Conservation (phyloP, 2,329 filamentous ascomycete genomes). For the Diplodia intermedia region DNA sequence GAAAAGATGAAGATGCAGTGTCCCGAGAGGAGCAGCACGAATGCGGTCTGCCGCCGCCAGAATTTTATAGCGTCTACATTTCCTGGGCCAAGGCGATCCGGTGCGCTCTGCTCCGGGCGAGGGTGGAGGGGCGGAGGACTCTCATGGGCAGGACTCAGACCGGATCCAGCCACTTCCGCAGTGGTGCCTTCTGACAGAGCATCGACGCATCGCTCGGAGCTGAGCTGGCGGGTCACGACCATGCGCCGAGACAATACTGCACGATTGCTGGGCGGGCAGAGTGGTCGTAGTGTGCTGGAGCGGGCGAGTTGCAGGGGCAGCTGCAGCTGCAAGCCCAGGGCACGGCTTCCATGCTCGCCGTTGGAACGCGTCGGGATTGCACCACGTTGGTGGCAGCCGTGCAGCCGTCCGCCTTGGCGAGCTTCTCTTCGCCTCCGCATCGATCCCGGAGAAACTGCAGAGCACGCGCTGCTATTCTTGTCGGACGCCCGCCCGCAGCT, state of each 20-base stretch:
- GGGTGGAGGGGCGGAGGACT: neutral
- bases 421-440: constrained; percentile 13
- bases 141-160: constrained; percentile 16
- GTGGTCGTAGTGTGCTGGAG: neutral
- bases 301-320: constrained; percentile 4
- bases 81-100: neutral
- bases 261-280: neutral
- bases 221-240: constrained; percentile 20
- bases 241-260: constrained; percentile 24
- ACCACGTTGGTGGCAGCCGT: constrained; percentile 21
- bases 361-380: constrained; percentile 26
- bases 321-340: constrained; percentile 4
- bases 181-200: neutral
- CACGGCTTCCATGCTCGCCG: neutral
- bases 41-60: neutral
- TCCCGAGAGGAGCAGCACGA: constrained; percentile 10
- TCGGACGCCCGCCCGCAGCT: constrained; percentile 1
- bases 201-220: constrained; percentile 5
- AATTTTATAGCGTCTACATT: constrained; percentile 17
- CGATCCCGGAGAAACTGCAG: neutral
- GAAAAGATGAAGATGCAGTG: constrained; percentile 12
- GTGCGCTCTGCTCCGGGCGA: neutral
- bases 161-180: constrained; percentile 18
- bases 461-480: constrained; percentile 18
- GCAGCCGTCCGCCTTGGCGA: constrained; percentile 18